phyloP scores from a whole-genome alignment of 2,329 filamentous ascomycete species.

The Kalmusia sp. region DNA sequence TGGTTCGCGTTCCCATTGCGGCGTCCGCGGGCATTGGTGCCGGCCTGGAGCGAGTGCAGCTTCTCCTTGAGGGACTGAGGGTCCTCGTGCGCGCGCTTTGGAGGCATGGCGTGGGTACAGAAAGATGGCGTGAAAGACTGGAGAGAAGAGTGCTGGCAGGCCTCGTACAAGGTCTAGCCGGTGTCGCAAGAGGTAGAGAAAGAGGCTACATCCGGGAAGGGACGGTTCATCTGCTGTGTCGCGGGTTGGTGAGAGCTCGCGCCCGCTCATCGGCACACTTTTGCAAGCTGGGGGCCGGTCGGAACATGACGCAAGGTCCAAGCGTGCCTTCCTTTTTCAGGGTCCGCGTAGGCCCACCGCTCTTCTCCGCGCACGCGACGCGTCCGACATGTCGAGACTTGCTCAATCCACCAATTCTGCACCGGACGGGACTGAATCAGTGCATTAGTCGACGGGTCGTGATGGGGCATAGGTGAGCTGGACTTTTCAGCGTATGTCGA shows the following conservation, averaged over 20 bases:
- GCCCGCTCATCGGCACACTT: not conserved
- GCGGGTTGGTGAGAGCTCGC: conserved; percentile 6
- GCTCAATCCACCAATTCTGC: too few relatives aligned
- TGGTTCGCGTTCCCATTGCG: conserved; percentile 37
- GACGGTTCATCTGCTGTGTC: conserved; percentile 18
- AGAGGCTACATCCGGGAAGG: conserved; percentile 20
- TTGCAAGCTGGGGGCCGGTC: conserved; percentile 2
- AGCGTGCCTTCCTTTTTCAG: conserved; percentile 9
- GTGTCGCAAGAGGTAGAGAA: conserved; percentile 11
- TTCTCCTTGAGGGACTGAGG: conserved; percentile 51
- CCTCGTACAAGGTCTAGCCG: conserved; percentile 21
- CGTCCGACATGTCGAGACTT: not conserved
- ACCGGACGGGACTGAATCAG: too few relatives aligned
- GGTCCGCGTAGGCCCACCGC: conserved; percentile 6
- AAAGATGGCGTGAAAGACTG: not conserved
- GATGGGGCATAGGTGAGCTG: too few relatives aligned
- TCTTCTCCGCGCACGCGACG: conserved; percentile 4
- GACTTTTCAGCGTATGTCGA: too few relatives aligned
- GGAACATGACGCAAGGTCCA: conserved; percentile 6
- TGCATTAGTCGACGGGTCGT: too few relatives aligned
- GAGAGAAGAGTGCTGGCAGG: conserved; percentile 11
- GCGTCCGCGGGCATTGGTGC: conserved; percentile 47
- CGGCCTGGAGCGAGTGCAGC: conserved; percentile 48
- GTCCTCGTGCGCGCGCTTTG: conserved; percentile 49
- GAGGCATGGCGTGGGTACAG: conserved; percentile 41